Evolutionary conservation across 2,329 filamentous ascomycete genomes (phyloP).

Genomic region (Phaeosphaeriaceae sp.): DNA sequence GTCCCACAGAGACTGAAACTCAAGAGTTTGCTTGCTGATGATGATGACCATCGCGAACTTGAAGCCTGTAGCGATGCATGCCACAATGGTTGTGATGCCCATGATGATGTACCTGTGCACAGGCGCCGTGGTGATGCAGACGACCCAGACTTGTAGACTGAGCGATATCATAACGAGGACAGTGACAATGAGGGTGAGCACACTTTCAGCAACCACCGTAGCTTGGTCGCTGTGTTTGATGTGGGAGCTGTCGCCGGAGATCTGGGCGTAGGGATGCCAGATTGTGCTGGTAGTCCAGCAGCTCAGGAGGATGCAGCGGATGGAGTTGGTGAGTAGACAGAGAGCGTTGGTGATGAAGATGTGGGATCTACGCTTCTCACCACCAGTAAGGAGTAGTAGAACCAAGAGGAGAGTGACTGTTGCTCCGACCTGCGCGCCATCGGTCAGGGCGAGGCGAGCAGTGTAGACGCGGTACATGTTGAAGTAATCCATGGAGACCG

Average conservation of each 20-base stretch:
- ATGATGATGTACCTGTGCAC: slow-evolving; percentile 56
- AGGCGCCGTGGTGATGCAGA: slow-evolving; percentile 60
- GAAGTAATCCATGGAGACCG: slow-evolving; percentile 52
- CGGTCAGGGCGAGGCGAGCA: slow-evolving; percentile 65
- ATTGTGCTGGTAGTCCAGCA: slow-evolving; percentile 68
- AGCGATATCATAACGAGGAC: slow-evolving; percentile 65
- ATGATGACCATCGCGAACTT: slow-evolving; percentile 61
- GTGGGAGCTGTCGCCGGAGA: slow-evolving; percentile 61
- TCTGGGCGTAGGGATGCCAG: slow-evolving; percentile 66
- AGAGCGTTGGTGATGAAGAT: slow-evolving; percentile 71
- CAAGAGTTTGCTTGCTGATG: slow-evolving; percentile 52
- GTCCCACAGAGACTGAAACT: slow-evolving; percentile 35
- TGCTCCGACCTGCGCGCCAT: slow-evolving; percentile 74
- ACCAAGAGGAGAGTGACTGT: slow-evolving; percentile 69
- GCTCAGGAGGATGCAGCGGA: slow-evolving; percentile 65
- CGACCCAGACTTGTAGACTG: slow-evolving; percentile 68
- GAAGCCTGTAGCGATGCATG: slow-evolving; percentile 60
- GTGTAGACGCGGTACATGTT: slow-evolving; percentile 57
- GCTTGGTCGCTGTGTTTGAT: slow-evolving; percentile 56
- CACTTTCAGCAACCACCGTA: slow-evolving; percentile 56
- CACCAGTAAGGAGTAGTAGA: slow-evolving; percentile 71
- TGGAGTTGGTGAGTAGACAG: slow-evolving; percentile 66
- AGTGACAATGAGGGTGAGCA: slow-evolving; percentile 62
- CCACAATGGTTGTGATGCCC: slow-evolving; percentile 56
- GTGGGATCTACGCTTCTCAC: slow-evolving; percentile 67